A percentile compares a stretch with the other conserved stretches of the same genome.
Conservation (phyloP, 441 rosid species). For the Adansonia gregorii region DNA sequence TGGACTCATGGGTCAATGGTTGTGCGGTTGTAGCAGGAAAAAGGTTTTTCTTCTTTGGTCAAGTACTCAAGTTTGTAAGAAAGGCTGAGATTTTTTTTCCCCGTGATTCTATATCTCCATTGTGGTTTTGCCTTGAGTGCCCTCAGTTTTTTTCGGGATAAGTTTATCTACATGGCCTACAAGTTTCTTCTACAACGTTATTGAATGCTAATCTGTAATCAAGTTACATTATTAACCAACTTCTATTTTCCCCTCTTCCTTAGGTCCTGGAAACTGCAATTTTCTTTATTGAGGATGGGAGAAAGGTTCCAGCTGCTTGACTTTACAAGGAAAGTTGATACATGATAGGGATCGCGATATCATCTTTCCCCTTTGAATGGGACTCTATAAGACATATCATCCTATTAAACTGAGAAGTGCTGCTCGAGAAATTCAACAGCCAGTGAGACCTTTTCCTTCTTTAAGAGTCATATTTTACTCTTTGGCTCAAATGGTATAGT, state of each 20-base stretch:
- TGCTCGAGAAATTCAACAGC: slow-evolving; percentile 20
- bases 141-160: not conserved
- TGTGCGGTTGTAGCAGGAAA: not conserved
- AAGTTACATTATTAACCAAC: not conserved
- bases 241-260: slow-evolving; percentile 17
- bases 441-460: slow-evolving; percentile 30
- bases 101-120: not conserved
- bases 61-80: not conserved
- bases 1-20: not conserved
- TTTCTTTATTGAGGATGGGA: slow-evolving; percentile 70
- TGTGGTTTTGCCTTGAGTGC: not conserved
- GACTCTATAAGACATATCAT: slow-evolving; percentile 6
- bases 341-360: slow-evolving; percentile 5
- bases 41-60: not conserved
- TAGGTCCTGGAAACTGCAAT: slow-evolving; percentile 64
- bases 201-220: not conserved
- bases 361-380: not conserved
- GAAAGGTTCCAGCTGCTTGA: slow-evolving; percentile 51
- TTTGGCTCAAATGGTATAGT: slow-evolving; percentile 19
- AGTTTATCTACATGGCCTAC: not conserved
- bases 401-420: slow-evolving; percentile 21
- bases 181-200: slow-evolving; percentile 25
- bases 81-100: not conserved
- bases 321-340: slow-evolving; percentile 7
- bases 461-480: slow-evolving; percentile 21